Conservation (phyloP, 2,329 filamentous ascomycete genomes). For the Sporothrix pseudoabietina region DNA sequence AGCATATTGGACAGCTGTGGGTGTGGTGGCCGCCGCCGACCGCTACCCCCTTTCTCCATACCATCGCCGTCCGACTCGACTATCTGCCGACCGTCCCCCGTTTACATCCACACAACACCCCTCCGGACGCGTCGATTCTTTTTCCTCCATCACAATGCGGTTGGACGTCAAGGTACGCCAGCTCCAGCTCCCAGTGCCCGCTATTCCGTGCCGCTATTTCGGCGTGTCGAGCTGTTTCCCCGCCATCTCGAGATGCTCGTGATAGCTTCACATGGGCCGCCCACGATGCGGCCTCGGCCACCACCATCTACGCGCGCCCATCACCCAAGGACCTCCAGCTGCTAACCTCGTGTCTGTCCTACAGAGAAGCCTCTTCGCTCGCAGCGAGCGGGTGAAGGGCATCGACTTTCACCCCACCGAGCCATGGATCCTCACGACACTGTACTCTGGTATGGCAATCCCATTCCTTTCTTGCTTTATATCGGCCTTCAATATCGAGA, state of each 20-base stretch:
- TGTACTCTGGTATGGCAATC: constrained; percentile 78
- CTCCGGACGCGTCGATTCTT: constrained; percentile 1
- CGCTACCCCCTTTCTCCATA: constrained; percentile 19
- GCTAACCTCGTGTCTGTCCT: not conserved
- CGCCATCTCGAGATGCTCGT: constrained; percentile 14
- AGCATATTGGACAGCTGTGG: constrained; percentile 7
- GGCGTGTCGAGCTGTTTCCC: not conserved
- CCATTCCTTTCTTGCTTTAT: not conserved
- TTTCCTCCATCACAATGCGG: constrained; percentile 34
- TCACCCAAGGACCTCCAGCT: not conserved
- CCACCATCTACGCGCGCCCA: not conserved
- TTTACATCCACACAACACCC: not conserved
- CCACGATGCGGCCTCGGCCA: not conserved
- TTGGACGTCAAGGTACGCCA: constrained; percentile 35
- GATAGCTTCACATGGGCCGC: constrained; percentile 14
- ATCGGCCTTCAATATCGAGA: not conserved
- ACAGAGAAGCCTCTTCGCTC: constrained; percentile 36
- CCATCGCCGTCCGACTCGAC: constrained; percentile 15
- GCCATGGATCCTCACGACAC: constrained; percentile 66
- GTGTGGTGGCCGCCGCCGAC: constrained; percentile 15
- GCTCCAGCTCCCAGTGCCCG: not conserved
- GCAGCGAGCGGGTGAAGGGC: constrained; percentile 37
- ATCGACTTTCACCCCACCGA: constrained; percentile 37
- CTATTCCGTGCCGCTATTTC: not conserved
- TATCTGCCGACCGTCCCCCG: constrained; percentile 12